phyloP scores from a whole-genome alignment of 192 early-diverging fungal species.

The Phycomyces blakesleeanus region DNA sequence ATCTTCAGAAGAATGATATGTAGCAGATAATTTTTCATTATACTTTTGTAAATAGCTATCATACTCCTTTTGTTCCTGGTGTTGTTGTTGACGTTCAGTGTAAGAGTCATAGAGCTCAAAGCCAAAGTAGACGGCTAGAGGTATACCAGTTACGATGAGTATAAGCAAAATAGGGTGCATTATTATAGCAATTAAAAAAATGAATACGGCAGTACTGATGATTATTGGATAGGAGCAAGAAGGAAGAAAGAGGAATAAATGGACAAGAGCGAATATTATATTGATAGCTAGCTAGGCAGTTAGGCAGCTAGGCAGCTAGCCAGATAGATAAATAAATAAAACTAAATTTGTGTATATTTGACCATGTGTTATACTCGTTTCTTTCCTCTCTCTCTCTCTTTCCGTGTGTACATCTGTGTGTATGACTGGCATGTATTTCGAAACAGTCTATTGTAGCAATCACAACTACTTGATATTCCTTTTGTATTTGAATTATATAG shows the following conservation, averaged over 20 bases:
- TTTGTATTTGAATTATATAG: no score
- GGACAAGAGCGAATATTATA: no score
- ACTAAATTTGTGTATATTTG: no score
- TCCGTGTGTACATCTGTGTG: no score
- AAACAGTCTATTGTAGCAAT: no score
- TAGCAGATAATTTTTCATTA: conserved; percentile 2
- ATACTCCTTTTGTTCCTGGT: conserved; percentile 15
- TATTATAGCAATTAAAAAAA: not conserved
- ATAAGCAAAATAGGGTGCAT: conserved; percentile 21
- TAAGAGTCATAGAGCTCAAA: conserved; percentile 10
- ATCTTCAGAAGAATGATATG: not conserved
- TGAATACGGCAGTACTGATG: not conserved
- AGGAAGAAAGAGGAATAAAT: not conserved
- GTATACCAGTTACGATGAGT: conserved; percentile 14
- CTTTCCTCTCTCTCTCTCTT: no score
- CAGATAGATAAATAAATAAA: no score
- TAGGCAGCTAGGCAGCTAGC: no score
- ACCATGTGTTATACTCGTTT: no score
- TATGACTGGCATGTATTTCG: no score
- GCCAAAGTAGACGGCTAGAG: conserved; percentile 1
- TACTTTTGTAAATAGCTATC: conserved; percentile 14
- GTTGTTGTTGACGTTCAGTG: conserved; percentile 10
- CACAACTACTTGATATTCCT: no score
- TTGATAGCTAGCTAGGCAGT: no score
- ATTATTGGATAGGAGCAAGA: not conserved